Percentiles rank a stretch among this genome's conserved stretches.
Conservation (phyloP, 2,329 filamentous ascomycete species). For the Lasiodiplodia hormozganensis region DNA sequence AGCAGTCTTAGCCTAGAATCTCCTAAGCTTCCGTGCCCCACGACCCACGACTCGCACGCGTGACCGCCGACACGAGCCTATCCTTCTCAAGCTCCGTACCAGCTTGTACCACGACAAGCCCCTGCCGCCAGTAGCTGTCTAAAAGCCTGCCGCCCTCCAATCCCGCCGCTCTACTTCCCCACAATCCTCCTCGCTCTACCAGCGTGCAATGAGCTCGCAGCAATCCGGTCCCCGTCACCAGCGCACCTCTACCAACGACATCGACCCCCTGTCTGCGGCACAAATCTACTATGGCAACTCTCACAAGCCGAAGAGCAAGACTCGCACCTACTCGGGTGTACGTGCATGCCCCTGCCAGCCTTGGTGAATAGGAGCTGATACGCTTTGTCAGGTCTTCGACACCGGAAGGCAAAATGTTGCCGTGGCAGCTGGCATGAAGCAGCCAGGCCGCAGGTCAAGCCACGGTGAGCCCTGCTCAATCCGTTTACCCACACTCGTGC, state of each 20-base stretch:
- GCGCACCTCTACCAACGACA: slow-evolving; percentile 50
- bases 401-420: slow-evolving; percentile 41
- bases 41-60: slow-evolving; percentile 20
- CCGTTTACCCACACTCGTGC: neutral
- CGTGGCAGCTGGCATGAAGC: slow-evolving; percentile 35
- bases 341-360: slow-evolving; percentile 36
- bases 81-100: slow-evolving; percentile 20
- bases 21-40: slow-evolving; percentile 17
- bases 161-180: neutral
- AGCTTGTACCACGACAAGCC: slow-evolving; percentile 22
- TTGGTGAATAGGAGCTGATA: slow-evolving; percentile 4
- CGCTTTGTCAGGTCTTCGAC: slow-evolving; percentile 6
- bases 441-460: slow-evolving; percentile 45
- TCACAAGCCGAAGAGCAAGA: slow-evolving; percentile 55
- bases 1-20: slow-evolving; percentile 16
- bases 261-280: slow-evolving; percentile 65
- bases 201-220: slow-evolving; percentile 48
- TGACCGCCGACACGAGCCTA: slow-evolving; percentile 25
- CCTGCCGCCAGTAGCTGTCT: slow-evolving; percentile 12
- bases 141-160: neutral
- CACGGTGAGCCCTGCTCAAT: slow-evolving; percentile 38
- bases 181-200: neutral
- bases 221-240: slow-evolving; percentile 38
- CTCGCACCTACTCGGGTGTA: slow-evolving; percentile 64
- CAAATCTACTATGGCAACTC: slow-evolving; percentile 67